Evolutionary conservation across 495 filamentous ascomycete species (phyloP).

Genomic region (Thermothielavioides terrestris): DNA sequence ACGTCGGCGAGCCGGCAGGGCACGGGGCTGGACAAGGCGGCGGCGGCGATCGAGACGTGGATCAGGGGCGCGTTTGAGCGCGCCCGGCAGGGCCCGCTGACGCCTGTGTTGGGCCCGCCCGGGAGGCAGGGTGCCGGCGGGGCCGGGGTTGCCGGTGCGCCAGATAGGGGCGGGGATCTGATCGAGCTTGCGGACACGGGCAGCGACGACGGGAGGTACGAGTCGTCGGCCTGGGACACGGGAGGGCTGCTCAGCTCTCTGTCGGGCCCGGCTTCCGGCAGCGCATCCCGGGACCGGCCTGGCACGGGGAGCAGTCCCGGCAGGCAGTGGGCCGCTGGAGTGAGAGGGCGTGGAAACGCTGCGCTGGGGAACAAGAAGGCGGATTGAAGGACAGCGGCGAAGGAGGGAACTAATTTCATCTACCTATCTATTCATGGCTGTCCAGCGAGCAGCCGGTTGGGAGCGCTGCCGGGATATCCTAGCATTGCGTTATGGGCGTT

Average conservation of each 20-base stretch:
- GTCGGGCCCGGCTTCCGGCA: neutral
- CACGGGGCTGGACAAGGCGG: constrained; percentile 64
- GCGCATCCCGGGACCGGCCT: neutral
- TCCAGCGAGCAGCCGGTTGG: too few species aligned
- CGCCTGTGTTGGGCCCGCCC: constrained; percentile 37
- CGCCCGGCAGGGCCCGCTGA: constrained; percentile 43
- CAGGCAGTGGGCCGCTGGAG: constrained; percentile 17
- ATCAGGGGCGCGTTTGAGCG: constrained; percentile 59
- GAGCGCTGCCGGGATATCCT: constrained; percentile 8
- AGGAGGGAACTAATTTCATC: neutral
- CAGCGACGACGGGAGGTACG: constrained; percentile 41
- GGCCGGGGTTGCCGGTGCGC: constrained; percentile 20
- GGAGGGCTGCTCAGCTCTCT: constrained; percentile 16
- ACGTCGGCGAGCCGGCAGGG: constrained; percentile 26
- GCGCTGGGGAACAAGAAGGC: constrained; percentile 23
- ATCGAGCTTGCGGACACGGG: constrained; percentile 72
- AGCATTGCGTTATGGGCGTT: constrained; percentile 8
- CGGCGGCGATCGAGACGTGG: constrained; percentile 81
- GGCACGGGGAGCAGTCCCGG: constrained; percentile 27
- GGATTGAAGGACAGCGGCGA: constrained; percentile 13
- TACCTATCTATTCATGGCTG: neutral
- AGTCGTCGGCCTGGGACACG: constrained; percentile 1
- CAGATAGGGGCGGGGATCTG: constrained; percentile 52
- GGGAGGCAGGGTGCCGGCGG: constrained; percentile 23
- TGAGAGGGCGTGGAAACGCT: constrained; percentile 1